Percentiles rank a stretch among this genome's conserved stretches.
These are phyloP conservation scores for Aotearoamyces nothofagi DNA, from an alignment of 2,329 filamentous ascomycete species.

Conservation along the genomic window DNA sequence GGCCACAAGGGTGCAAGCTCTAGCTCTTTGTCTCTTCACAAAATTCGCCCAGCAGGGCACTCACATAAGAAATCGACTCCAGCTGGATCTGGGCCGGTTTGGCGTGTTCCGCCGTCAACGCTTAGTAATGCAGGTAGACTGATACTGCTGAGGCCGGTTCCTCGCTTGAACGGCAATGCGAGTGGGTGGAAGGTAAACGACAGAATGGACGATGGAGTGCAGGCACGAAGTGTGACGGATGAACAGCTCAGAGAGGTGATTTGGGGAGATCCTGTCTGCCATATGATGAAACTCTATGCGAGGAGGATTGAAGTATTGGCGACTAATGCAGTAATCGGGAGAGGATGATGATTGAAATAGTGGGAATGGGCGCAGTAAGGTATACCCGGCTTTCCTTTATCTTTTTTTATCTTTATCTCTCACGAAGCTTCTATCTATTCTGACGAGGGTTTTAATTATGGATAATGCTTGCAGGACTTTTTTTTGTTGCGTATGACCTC, in stretches of 20 bases:
- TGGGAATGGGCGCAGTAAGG: conserved; percentile 21
- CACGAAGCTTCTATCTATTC: no score
- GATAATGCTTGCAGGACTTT: no score
- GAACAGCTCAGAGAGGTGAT: conserved; percentile 53
- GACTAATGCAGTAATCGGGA: conserved; percentile 44
- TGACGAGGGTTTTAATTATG: no score
- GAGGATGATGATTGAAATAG: conserved; percentile 7
- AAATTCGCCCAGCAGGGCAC: conserved; percentile 7
- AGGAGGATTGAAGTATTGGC: conserved; percentile 57
- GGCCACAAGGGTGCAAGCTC: conserved; percentile 10
- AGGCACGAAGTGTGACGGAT: conserved; percentile 54
- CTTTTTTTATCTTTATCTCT: no score
- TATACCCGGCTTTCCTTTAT: no score
- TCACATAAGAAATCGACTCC: conserved; percentile 11
- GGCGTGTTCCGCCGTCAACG: conserved; percentile 50
- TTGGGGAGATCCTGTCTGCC: conserved; percentile 70
- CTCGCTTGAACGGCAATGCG: conserved; percentile 22
- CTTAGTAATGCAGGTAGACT: conserved; percentile 58
- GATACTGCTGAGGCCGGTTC: conserved; percentile 44
- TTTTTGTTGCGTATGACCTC: no score
- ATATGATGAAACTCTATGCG: conserved; percentile 67
- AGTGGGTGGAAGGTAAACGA: conserved; percentile 31
- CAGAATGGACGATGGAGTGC: conserved; percentile 40
- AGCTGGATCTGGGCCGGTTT: conserved; percentile 26
- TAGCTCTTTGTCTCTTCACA: conserved; percentile 9